Percentiles rank a stretch among this genome's conserved stretches.
Conservation (phyloP, 2,329 filamentous ascomycete species). For the Diaporthe australafricana region DNA sequence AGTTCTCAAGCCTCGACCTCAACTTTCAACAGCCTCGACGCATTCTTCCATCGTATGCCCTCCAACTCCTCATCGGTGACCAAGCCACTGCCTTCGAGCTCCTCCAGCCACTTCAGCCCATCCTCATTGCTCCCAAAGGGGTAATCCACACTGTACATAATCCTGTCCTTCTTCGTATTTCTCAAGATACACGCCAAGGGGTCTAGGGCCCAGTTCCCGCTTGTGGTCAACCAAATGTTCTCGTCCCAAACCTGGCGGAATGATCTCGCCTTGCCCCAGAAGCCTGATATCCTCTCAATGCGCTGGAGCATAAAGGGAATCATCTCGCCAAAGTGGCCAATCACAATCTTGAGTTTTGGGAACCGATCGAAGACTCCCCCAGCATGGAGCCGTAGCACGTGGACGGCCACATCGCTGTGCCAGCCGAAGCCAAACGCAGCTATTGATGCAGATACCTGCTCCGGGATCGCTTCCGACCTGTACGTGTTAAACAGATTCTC, state of each 20-base stretch:
- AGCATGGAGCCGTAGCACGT: slow-evolving; percentile 61
- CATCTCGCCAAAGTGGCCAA: slow-evolving; percentile 65
- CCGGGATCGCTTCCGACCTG: slow-evolving; percentile 36
- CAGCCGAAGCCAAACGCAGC: slow-evolving; percentile 59
- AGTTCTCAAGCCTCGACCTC: slow-evolving; percentile 42
- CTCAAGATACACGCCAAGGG: slow-evolving; percentile 57
- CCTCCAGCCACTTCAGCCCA: slow-evolving; percentile 59
- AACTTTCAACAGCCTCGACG: slow-evolving; percentile 56
- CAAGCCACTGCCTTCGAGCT: slow-evolving; percentile 60
- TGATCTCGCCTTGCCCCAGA: slow-evolving; percentile 47
- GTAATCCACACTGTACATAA: slow-evolving; percentile 70
- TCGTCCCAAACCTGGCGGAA: slow-evolving; percentile 64
- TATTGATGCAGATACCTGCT: slow-evolving; percentile 47
- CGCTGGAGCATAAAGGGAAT: slow-evolving; percentile 67
- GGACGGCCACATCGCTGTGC: slow-evolving; percentile 62
- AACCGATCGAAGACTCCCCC: slow-evolving; percentile 66
- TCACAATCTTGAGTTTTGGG: slow-evolving; percentile 64
- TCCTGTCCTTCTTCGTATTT: slow-evolving; percentile 59
- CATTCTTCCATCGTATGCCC: slow-evolving; percentile 62
- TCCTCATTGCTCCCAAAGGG: slow-evolving; percentile 64
- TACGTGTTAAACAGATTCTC: slow-evolving; percentile 48
- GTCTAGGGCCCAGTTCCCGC: slow-evolving; percentile 62
- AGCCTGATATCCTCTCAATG: slow-evolving; percentile 44
- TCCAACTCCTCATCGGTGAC: slow-evolving; percentile 61
- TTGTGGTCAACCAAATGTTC: slow-evolving; percentile 70